A percentile compares a stretch with the other conserved stretches of the same genome.
phyloP scores from a whole-genome alignment of 2,329 filamentous ascomycete species.

The Colletotrichum sansevieriae region DNA sequence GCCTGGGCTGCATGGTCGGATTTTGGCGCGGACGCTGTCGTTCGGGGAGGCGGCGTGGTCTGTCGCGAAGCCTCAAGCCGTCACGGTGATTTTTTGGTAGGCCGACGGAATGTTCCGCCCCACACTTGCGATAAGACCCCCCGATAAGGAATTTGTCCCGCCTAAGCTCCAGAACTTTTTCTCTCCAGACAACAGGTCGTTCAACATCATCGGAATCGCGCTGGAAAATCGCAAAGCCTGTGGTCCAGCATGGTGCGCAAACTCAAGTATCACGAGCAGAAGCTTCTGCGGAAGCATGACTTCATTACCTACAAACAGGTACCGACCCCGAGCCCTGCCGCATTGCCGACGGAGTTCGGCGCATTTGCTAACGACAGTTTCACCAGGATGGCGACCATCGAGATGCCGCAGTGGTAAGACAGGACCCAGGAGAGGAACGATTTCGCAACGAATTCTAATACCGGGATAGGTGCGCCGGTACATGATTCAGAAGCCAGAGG shows the following conservation, averaged over 20 bases:
- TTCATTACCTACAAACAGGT: slow-evolving; percentile 86
- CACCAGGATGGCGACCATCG: slow-evolving; percentile 65
- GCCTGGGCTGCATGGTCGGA: slow-evolving; percentile 55
- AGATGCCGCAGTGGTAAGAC: slow-evolving; percentile 72
- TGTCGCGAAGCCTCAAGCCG: slow-evolving; percentile 41
- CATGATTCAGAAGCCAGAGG: slow-evolving; percentile 88
- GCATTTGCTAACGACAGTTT: slow-evolving; percentile 24
- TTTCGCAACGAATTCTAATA: background rate
- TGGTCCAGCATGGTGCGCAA: slow-evolving; percentile 84
- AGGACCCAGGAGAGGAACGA: background rate
- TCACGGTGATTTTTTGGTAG: slow-evolving; percentile 42
- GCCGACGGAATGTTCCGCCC: slow-evolving; percentile 40
- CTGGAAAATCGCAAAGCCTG: slow-evolving; percentile 1
- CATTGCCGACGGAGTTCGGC: background rate
- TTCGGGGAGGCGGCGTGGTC: slow-evolving; percentile 25
- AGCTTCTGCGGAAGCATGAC: slow-evolving; percentile 92
- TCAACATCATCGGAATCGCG: slow-evolving; percentile 11
- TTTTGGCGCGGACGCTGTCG: slow-evolving; percentile 1
- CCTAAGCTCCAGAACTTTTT: slow-evolving; percentile 34
- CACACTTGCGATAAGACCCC: slow-evolving; percentile 31
- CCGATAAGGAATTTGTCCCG: slow-evolving; percentile 41
- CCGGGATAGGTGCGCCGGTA: slow-evolving; percentile 65
- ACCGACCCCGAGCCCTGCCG: background rate
- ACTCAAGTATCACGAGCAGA: slow-evolving; percentile 97
- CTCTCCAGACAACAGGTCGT: slow-evolving; percentile 11